A percentile compares a stretch with the other conserved stretches of the same genome.
These are phyloP conservation scores for Aspergillus kassunensis DNA, from an alignment of 495 filamentous ascomycete genomes.

Conservation along the genomic window DNA sequence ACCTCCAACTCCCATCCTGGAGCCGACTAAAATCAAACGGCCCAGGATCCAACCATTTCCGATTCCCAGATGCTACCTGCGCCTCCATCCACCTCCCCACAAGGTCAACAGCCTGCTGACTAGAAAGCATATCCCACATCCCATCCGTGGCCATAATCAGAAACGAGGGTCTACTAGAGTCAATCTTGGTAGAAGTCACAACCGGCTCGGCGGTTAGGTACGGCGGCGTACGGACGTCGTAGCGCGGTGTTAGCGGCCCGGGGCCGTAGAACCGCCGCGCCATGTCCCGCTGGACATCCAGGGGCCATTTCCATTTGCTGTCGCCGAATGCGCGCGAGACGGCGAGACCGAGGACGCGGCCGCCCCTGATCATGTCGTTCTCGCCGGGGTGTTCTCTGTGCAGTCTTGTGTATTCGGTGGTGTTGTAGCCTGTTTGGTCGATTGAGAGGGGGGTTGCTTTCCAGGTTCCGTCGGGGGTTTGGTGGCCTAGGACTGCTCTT, in stretches of 20 bases:
- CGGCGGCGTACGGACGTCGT: constrained; percentile 49
- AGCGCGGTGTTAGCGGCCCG: constrained; percentile 32
- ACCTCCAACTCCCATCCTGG: constrained; percentile 17
- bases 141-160: constrained; percentile 63
- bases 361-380: constrained; percentile 47
- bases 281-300: constrained; percentile 40
- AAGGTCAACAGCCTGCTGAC: constrained; percentile 54
- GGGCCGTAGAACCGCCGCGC: constrained; percentile 46
- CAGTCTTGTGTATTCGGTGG: constrained; percentile 48
- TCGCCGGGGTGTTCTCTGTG: constrained; percentile 56
- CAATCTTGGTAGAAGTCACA: constrained; percentile 52
- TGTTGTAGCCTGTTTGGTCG: constrained; percentile 57
- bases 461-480: constrained; percentile 43
- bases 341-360: constrained; percentile 53
- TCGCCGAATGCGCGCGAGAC: constrained; percentile 64
- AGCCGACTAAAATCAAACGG: constrained; percentile 29
- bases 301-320: constrained; percentile 58
- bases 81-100: constrained; percentile 53
- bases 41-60: too few species aligned
- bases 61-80: constrained; percentile 5
- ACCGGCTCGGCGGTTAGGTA: constrained; percentile 65
- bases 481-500: constrained; percentile 55
- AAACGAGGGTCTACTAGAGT: constrained; percentile 46
- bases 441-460: constrained; percentile 46
- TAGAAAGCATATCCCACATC: constrained; percentile 54